phyloP scores from a whole-genome alignment of 257 asterid genomes.

The Marsdenia floribunda region DNA sequence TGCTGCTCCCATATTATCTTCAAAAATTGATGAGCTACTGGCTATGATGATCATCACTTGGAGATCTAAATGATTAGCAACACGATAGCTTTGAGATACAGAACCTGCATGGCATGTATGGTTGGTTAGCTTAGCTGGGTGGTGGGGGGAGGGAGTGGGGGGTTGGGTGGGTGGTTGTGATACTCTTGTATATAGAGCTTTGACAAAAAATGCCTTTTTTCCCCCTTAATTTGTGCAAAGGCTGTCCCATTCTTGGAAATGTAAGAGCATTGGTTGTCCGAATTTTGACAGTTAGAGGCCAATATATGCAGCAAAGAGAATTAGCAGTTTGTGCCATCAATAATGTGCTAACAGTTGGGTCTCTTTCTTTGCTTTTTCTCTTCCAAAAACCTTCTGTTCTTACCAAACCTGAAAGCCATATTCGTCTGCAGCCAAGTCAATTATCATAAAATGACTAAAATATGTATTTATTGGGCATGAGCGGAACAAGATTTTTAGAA shows the following conservation, averaged over 20 bases:
- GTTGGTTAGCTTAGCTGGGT: background rate
- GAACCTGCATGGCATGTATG: constrained; percentile 15
- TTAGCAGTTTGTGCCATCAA: background rate
- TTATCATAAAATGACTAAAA: too few relatives aligned
- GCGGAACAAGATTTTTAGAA: too few relatives aligned
- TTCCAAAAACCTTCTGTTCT: too few relatives aligned
- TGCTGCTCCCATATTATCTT: constrained; percentile 5
- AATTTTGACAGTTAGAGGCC: constrained; percentile 12
- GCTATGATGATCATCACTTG: background rate
- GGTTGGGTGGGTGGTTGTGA: background rate
- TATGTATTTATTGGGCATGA: too few relatives aligned
- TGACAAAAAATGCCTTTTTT: constrained; percentile 5
- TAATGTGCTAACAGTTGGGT: background rate
- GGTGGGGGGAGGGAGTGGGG: background rate
- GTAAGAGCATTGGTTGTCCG: constrained; percentile 5
- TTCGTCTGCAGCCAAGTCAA: background rate
- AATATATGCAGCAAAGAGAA: constrained; percentile 2
- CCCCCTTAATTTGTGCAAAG: constrained; percentile 19
- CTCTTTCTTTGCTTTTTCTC: background rate
- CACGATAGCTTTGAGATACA: constrained; percentile 8
- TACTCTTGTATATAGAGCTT: constrained; percentile 43
- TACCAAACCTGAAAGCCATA: background rate
- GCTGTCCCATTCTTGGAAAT: constrained; percentile 20
- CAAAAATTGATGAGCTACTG: background rate
- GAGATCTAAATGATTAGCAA: background rate